Evolutionary conservation across 495 filamentous ascomycete species (phyloP), one percentile per base, ranked within the genome.

Genomic region (Xylaria intraflava): DNA sequence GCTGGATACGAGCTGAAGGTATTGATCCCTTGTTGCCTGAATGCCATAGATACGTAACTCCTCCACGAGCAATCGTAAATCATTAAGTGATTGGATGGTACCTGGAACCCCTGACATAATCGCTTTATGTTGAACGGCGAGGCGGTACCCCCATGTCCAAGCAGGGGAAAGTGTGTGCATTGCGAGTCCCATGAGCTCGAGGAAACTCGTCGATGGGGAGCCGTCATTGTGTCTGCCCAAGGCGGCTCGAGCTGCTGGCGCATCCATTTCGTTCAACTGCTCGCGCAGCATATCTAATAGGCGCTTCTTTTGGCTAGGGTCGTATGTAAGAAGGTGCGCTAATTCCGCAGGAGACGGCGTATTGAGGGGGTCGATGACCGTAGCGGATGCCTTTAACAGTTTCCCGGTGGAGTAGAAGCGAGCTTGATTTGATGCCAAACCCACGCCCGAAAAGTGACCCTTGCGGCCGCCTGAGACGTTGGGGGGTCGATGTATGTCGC

Each of bases 1-100:
- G 35, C 66, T 63, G 22, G 60, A 60, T 9, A 73, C 40, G 19
- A 78, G 62, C 24, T 63, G 55, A 1, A 70, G 35, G 31, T 51
- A 64, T 22, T 64, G 58, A 44, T 63, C 51, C 46, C 60, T 63
- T 56, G 65, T 64, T 57, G 65, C 55, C 55, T 53, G 57, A 65
- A 66, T 53, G 53, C 58, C 56, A 62, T 53, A 57, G 42, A 62
- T 23, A 55, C 46, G 26, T 44, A 73, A 38, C 16, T 65, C 67
- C n/a, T 60, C 39, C 38, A 70, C 22, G 0, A 69, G 55, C 5
- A 42, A 17, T 29, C 38, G 39, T 10, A 62, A 33, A 23, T 49
- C 29, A 11, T 22, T 3, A n/a, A 62, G 14, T 9, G 36, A 26
- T 26, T 31, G 14, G 14, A 39, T 6, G 22, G 40, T 6, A 8